Conservation (phyloP, 208 protist species). For the Leishmania guyanensis region DNA sequence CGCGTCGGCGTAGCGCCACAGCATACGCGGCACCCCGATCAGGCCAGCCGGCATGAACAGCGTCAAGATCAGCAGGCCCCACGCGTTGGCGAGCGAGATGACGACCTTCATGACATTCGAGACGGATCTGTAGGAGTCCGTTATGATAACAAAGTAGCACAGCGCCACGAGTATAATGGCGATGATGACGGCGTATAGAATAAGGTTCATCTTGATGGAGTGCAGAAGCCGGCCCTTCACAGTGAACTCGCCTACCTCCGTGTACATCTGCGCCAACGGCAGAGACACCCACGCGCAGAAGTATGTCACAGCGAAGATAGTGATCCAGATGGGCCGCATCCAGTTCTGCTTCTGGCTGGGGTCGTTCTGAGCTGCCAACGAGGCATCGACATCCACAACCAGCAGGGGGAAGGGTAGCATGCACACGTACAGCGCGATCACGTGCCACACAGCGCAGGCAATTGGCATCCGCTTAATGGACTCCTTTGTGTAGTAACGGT, state of each 20-base stretch:
- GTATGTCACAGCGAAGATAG: constrained; percentile 86
- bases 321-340: constrained; percentile 85
- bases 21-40: constrained; percentile 83
- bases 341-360: constrained; percentile 37
- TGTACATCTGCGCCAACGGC: constrained; percentile 87
- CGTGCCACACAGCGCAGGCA: constrained; percentile 65
- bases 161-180: constrained; percentile 64
- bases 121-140: constrained; percentile 66
- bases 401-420: constrained; percentile 86
- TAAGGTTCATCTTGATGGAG: constrained; percentile 79
- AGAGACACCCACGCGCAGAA: constrained; percentile 87
- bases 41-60: constrained; percentile 89
- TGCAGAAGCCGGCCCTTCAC: constrained; percentile 53
- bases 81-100: constrained; percentile 89
- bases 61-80: constrained; percentile 86
- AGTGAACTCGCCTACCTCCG: constrained; percentile 83
- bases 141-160: constrained; percentile 79
- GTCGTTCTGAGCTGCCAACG: constrained; percentile 39
- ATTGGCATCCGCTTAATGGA: constrained; percentile 74
- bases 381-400: constrained; percentile 84
- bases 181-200: constrained; percentile 84
- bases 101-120: constrained; percentile 66
- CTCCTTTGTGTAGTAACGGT: constrained; percentile 81
- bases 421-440: constrained; percentile 79
- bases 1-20: constrained; percentile 78